A percentile compares a stretch with the other conserved stretches of the same genome.
Evolutionary conservation across 1,284 basidiomycete genomes (phyloP).

Genomic region (Apiotrichum akiyoshidainum): DNA sequence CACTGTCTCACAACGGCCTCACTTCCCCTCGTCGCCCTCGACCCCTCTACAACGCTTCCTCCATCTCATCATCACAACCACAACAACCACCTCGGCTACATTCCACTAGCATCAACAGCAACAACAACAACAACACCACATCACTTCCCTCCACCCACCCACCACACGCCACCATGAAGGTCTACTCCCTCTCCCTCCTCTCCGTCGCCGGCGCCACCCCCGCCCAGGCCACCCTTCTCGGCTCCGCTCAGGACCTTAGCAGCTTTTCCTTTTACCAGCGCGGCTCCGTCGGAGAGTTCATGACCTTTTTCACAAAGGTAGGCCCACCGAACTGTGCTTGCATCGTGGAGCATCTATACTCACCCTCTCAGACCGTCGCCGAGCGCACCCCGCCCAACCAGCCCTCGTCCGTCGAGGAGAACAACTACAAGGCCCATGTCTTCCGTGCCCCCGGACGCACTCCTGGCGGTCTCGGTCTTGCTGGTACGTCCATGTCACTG

Average conservation of each 20-base stretch:
- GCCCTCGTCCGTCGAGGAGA: conserved; percentile 92
- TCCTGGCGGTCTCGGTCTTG: conserved; percentile 53
- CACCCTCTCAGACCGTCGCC: conserved; percentile 67
- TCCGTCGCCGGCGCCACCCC: conserved; percentile 45
- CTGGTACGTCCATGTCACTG: conserved; percentile 57
- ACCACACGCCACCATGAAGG: conserved; percentile 50
- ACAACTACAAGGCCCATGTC: conserved; percentile 89
- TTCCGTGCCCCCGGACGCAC: conserved; percentile 56
- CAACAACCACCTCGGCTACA: too few species aligned
- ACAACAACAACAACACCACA: neutral
- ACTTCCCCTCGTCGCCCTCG: too few species aligned
- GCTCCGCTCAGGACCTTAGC: conserved; percentile 75
- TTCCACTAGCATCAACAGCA: neutral
- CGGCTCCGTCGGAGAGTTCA: conserved; percentile 91
- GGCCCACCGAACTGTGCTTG: conserved; percentile 38
- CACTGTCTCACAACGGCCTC: too few species aligned
- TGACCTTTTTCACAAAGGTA: conserved; percentile 84
- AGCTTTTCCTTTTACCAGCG: conserved; percentile 93
- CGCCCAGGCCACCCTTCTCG: conserved; percentile 61
- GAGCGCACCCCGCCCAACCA: conserved; percentile 83
- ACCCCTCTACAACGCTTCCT: too few species aligned
- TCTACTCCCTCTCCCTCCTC: conserved; percentile 56
- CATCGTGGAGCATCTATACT: neutral
- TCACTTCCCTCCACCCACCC: conserved; percentile 1
- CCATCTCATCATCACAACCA: too few species aligned